Evolutionary conservation across 2,329 filamentous ascomycete genomes (phyloP).

Genomic region (Chaetomium globosum): DNA sequence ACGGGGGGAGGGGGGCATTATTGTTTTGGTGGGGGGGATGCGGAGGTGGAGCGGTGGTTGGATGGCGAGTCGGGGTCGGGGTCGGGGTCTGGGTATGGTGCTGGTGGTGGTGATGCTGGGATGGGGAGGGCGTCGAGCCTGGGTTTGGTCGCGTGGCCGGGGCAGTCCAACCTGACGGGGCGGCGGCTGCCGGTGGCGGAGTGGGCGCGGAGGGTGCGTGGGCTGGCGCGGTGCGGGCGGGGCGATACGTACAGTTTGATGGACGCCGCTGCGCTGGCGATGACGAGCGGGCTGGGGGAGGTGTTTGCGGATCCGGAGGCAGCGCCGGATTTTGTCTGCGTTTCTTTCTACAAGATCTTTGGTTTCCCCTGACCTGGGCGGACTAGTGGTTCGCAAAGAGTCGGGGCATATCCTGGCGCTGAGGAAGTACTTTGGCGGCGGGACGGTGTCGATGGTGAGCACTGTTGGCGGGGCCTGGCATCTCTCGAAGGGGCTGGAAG

Average conservation of each 20-base stretch:
- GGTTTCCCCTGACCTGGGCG: constrained; percentile 66
- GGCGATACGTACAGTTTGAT: constrained; percentile 56
- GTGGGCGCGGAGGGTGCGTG: constrained; percentile 53
- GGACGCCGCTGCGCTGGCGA: constrained; percentile 67
- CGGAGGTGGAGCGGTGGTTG: constrained; percentile 52
- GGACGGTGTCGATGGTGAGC: constrained; percentile 65
- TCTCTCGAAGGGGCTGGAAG: constrained; percentile 52
- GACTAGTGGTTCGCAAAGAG: constrained; percentile 58
- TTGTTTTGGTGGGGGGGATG: constrained; percentile 63
- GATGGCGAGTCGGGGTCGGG: constrained; percentile 24
- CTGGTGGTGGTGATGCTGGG: not conserved
- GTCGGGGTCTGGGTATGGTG: not conserved
- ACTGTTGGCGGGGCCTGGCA: constrained; percentile 57
- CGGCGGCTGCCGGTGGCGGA: constrained; percentile 61
- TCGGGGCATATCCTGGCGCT: constrained; percentile 58
- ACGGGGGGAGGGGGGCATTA: constrained; percentile 58
- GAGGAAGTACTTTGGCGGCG: constrained; percentile 68
- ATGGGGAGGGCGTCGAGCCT: constrained; percentile 35
- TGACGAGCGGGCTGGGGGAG: constrained; percentile 58
- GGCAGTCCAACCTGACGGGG: constrained; percentile 71
- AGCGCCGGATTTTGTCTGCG: constrained; percentile 62
- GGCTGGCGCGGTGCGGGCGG: constrained; percentile 31
- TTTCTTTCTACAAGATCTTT: constrained; percentile 69
- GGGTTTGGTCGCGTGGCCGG: constrained; percentile 65
- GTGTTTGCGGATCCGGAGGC: constrained; percentile 53